phyloP scores from a whole-genome alignment of 2,329 filamentous ascomycete genomes.

The Trichoderma koningii region DNA sequence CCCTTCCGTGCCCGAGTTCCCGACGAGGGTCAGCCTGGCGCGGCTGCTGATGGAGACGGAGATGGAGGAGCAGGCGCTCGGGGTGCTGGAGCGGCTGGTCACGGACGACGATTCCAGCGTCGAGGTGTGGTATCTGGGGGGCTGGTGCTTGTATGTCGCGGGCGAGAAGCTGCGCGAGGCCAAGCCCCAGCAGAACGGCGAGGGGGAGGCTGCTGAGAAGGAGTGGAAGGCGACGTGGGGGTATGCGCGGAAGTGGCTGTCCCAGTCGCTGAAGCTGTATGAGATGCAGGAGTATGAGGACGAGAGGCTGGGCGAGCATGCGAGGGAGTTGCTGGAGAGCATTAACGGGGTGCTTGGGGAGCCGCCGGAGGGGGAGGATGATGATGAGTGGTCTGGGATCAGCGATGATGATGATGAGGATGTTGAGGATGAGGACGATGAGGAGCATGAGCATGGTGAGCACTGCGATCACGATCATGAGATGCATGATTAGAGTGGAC shows the following conservation, averaged over 20 bases:
- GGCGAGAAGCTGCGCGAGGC: constrained; percentile 63
- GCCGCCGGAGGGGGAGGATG: constrained; percentile 56
- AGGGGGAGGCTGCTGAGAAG: constrained; percentile 42
- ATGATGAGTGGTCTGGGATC: constrained; percentile 58
- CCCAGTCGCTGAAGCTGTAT: constrained; percentile 79
- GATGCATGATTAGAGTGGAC: constrained; percentile 51
- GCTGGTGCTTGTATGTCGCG: constrained; percentile 84
- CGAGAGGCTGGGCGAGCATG: constrained; percentile 73
- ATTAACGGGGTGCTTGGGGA: constrained; percentile 67
- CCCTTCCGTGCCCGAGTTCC: constrained; percentile 77
- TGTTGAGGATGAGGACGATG: constrained; percentile 49
- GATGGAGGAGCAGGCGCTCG: constrained; percentile 80
- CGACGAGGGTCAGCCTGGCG: constrained; percentile 79
- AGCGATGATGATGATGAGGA: constrained; percentile 51
- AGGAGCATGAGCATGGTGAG: constrained; percentile 43
- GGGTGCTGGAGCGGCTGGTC: constrained; percentile 80
- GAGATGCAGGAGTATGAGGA: constrained; percentile 80
- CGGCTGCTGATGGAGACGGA: constrained; percentile 87
- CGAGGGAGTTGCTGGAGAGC: constrained; percentile 66
- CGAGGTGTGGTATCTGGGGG: constrained; percentile 95
- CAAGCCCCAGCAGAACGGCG: constrained; percentile 41
- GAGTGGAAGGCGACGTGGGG: constrained; percentile 65
- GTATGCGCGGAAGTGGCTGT: constrained; percentile 80
- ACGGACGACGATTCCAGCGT: constrained; percentile 91
- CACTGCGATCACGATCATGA: constrained; percentile 53